phyloP scores from a whole-genome alignment of 176 grass and related monocot species.

The Ensete glaucum region DNA sequence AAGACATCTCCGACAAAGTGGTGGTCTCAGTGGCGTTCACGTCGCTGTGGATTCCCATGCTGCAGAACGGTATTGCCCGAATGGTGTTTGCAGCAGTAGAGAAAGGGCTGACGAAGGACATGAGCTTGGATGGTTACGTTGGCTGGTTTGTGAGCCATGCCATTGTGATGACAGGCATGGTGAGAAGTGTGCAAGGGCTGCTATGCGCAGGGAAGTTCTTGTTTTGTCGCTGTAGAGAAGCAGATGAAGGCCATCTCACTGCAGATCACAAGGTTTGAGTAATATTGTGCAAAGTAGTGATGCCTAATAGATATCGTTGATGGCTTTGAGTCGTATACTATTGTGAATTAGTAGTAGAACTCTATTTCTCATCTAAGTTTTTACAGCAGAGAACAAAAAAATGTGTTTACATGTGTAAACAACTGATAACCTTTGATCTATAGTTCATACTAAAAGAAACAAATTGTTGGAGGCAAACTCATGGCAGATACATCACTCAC shows the following conservation, averaged over 20 bases:
- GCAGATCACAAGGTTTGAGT: background rate
- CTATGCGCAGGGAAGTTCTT: background rate
- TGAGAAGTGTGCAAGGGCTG: background rate
- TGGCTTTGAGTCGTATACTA: too few species aligned
- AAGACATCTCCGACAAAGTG: background rate
- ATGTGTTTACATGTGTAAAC: too few species aligned
- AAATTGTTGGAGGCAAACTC: too few species aligned
- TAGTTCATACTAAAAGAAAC: too few species aligned
- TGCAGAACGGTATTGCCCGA: background rate
- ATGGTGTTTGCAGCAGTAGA: background rate
- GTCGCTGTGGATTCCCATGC: background rate
- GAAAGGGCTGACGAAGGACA: background rate
- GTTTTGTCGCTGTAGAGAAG: background rate
- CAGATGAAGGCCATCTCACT: background rate
- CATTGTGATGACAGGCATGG: background rate
- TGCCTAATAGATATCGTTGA: too few species aligned
- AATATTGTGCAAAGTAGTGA: too few species aligned
- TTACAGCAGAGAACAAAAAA: too few species aligned
- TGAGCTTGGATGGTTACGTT: background rate
- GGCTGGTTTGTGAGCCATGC: background rate
- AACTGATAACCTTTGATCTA: too few species aligned
- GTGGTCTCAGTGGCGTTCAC: background rate
- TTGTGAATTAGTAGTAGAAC: too few species aligned
- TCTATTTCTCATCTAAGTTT: too few species aligned
- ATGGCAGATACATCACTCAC: too few species aligned